Evolutionary conservation across 2,329 filamentous ascomycete species (phyloP).

Genomic region (Akanthomyces uredinophilus): DNA sequence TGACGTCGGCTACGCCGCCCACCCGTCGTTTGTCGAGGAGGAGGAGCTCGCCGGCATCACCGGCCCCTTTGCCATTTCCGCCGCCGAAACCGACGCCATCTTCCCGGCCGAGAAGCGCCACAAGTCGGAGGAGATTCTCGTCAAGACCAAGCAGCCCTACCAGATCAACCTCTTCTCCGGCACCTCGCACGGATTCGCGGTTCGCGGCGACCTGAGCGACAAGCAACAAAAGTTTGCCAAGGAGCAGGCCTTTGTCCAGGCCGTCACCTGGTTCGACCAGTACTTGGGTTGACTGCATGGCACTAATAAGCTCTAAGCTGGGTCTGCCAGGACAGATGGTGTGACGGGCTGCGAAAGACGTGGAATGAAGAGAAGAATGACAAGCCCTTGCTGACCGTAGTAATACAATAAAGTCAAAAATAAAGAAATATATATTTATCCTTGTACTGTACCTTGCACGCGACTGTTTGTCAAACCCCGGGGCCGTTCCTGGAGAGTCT

Average conservation of each 20-base stretch:
- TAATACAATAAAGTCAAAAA: no score
- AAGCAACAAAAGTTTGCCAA: slow-evolving; percentile 61
- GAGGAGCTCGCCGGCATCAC: slow-evolving; percentile 54
- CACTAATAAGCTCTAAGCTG: neutral
- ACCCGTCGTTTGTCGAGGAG: slow-evolving; percentile 57
- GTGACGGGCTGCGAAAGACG: neutral
- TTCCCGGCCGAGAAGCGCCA: slow-evolving; percentile 52
- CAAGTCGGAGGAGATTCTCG: slow-evolving; percentile 55
- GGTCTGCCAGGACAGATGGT: neutral
- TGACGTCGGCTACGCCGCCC: slow-evolving; percentile 57
- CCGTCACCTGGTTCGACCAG: slow-evolving; percentile 68
- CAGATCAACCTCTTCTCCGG: slow-evolving; percentile 66
- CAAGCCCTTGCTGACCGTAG: no score
- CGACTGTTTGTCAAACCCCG: neutral
- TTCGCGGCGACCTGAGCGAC: slow-evolving; percentile 55
- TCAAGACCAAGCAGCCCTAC: slow-evolving; percentile 49
- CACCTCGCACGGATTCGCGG: slow-evolving; percentile 68
- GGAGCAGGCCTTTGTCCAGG: slow-evolving; percentile 73
- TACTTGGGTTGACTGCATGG: slow-evolving; percentile 22
- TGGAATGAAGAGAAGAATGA: neutral
- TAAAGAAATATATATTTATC: no score
- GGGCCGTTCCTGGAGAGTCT: neutral
- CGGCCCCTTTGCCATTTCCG: slow-evolving; percentile 56
- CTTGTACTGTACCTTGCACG: neutral
- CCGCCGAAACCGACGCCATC: slow-evolving; percentile 57